Base-by-base conservation (phyloP, 2,329 filamentous ascomycete genomes). In the Ascochyta lentis region DNA sequence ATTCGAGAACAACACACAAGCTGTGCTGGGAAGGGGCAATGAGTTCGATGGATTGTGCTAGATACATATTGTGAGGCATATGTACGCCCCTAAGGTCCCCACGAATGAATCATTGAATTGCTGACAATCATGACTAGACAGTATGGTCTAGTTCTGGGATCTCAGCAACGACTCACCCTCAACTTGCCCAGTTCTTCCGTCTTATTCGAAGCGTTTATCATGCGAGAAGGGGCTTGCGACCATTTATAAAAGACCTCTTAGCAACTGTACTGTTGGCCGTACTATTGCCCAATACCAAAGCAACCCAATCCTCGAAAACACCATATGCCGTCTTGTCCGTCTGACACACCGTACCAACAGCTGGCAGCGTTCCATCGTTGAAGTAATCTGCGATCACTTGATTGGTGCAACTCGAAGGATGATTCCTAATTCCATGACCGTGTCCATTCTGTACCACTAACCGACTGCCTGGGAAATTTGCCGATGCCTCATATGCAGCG, bases 1-100 rank as follows among this genome's bases (percentile, higher is more conserved):
- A 1, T 39, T 61, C 19, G 59, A 49, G 16, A 60, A 60, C 8
- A 58, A 73, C 40, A 72, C 63, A 2, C 59, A 68, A 22, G 69
- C 62, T 47, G 64, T 77, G 3, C 73, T 74, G 61, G 72, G 68
- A 10, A 64, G 57, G 3, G 67, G 67, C 2, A 53, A 65, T 54
- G 54, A 57, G 22, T 69, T 60, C 47, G 65, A 69, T 60, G 59
- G 19, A 16, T 19, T 51, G 37, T 62, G 57, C 38, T 62, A 56
- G 44, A 26, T 16, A n/a, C 19, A 19, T 19, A 19, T 3, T 3
- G 19, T 19, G 19, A 19, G 19, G 19, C 19, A 19, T 19, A 19
- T 19, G 3, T 19, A 19, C 19, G 19, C 19, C 19, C 19, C 19
- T 2, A 19, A 19, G 19, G 19, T 19, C 19, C 19, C 19, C 19